These are phyloP conservation scores for Mycena rosella DNA, from an alignment of 768 basidiomycete species.

Conservation along the genomic window DNA sequence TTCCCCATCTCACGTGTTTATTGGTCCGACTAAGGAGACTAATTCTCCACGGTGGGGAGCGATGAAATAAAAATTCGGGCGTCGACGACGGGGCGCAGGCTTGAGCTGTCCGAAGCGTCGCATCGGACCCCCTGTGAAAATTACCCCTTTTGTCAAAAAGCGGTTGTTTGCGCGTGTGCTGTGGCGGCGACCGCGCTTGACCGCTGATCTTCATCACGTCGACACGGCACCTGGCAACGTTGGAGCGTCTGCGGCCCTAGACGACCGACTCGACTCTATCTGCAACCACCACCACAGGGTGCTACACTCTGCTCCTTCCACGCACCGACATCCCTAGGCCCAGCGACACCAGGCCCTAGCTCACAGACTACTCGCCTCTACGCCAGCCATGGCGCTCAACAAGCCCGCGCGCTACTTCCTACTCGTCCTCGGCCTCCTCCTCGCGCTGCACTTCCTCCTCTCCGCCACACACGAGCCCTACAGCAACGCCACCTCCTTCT, in stretches of 20 bases:
- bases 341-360: background rate
- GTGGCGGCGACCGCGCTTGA: background rate
- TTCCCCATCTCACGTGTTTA: no score
- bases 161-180: background rate
- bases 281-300: background rate
- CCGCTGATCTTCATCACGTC: no score
- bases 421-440: conserved; percentile 19
- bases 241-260: no score
- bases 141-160: conserved; percentile 2
- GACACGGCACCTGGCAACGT: background rate
- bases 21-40: no score
- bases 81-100: background rate
- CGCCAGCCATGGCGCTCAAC: conserved; percentile 15
- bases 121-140: background rate
- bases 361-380: background rate
- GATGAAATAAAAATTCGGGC: no score
- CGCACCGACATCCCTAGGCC: background rate
- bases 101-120: background rate
- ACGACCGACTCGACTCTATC: no score
- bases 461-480: conserved; percentile 66
- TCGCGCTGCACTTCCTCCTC: conserved; percentile 58
- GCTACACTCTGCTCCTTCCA: no score
- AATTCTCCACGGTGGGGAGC: no score
- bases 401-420: conserved; percentile 33
- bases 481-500: conserved; percentile 62